phyloP scores from a whole-genome alignment of 805 yeast genomes.

The Lachancea kluyveri region DNA sequence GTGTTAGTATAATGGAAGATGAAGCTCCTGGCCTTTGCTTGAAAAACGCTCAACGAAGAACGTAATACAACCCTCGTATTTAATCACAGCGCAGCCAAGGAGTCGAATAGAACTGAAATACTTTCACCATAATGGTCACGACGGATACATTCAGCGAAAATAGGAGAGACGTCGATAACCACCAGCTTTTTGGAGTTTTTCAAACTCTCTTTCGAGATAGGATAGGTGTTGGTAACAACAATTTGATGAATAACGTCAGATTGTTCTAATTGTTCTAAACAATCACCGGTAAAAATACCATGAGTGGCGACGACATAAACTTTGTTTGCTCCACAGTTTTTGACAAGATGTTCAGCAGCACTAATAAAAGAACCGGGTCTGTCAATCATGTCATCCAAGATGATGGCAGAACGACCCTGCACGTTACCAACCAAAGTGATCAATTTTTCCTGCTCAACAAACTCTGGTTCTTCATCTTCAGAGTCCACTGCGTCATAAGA shows the following conservation, averaged over 20 bases:
- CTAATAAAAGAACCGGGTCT: constrained; percentile 91
- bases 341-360: constrained; percentile 94
- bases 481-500: constrained; percentile 75
- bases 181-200: constrained; percentile 62
- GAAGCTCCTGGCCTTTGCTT: too few species aligned
- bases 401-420: constrained; percentile 82
- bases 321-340: constrained; percentile 92
- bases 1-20: not conserved
- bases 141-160: constrained; percentile 96
- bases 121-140: constrained; percentile 98
- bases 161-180: constrained; percentile 88
- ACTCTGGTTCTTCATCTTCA: constrained; percentile 77
- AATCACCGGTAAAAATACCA: constrained; percentile 85
- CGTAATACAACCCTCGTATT: too few species aligned
- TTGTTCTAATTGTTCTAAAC: constrained; percentile 70
- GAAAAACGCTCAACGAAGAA: too few species aligned
- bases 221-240: constrained; percentile 94
- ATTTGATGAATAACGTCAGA: constrained; percentile 83
- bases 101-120: constrained; percentile 87
- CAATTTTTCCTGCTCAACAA: constrained; percentile 61
- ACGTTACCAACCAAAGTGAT: constrained; percentile 97
- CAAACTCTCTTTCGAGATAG: constrained; percentile 61
- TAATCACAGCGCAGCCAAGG: constrained; percentile 53
- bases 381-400: constrained; percentile 95
- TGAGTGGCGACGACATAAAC: constrained; percentile 93